Evolutionary conservation across 108 stramenopile genomes (phyloP).

Genomic region (Skeletonema tropicum): DNA sequence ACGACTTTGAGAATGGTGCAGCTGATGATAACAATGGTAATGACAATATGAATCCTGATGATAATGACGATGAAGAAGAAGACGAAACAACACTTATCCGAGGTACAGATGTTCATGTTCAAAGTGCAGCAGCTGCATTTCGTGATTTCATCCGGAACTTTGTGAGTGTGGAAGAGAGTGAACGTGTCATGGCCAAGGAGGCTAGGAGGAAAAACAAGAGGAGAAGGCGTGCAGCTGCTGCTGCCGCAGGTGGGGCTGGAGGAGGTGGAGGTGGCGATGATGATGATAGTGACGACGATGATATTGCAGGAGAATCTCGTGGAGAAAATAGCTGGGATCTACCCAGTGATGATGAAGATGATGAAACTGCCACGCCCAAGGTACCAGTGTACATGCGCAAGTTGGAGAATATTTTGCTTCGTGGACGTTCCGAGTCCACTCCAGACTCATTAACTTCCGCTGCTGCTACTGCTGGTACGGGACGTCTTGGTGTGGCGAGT

Average conservation of each 20-base stretch:
- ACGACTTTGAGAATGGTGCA: conserved; percentile 7
- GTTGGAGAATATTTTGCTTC: conserved; percentile 2
- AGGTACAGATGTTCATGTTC: conserved; percentile 84
- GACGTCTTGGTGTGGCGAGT: conserved; percentile 52
- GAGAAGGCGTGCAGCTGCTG: conserved; percentile 22
- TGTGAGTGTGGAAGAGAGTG: conserved; percentile 53
- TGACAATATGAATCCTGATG: conserved; percentile 1
- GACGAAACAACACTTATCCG: conserved; percentile 55
- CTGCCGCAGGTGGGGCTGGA: conserved; percentile 14
- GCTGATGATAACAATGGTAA: conserved; percentile 8
- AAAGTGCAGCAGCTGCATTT: conserved; percentile 77
- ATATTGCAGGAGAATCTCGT: conserved; percentile 11
- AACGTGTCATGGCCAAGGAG: conserved; percentile 28
- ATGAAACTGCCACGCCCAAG: conserved; percentile 40
- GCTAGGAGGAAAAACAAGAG: conserved; percentile 13
- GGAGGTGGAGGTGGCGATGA: conserved; percentile 12
- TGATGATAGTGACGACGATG: conserved; percentile 30
- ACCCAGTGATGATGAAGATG: conserved; percentile 34
- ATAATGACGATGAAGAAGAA: conserved; percentile 1
- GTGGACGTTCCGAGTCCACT: conserved; percentile 7
- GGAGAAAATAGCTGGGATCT: conserved; percentile 22
- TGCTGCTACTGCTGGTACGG: conserved; percentile 22
- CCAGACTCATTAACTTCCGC: conserved; percentile 41
- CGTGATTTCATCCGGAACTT: conserved; percentile 76
- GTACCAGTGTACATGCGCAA: conserved; percentile 24